A percentile compares a stretch with the other conserved stretches of the same genome.
Evolutionary conservation across 2,329 filamentous ascomycete genomes (phyloP).

Genomic region (Nemania abortiva): DNA sequence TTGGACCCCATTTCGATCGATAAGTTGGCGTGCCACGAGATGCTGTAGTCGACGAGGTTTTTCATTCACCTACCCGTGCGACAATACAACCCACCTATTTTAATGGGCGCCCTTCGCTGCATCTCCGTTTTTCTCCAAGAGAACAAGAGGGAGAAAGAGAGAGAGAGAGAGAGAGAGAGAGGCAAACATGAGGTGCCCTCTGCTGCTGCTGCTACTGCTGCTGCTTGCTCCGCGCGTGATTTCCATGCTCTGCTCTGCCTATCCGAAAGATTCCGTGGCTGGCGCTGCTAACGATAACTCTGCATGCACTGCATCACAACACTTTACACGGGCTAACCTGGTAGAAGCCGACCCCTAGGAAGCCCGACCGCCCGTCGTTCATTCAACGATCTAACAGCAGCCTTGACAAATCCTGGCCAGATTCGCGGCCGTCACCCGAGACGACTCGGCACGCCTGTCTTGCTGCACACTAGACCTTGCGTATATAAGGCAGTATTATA

Average conservation of each 20-base stretch:
- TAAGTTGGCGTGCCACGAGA: constrained; percentile 35
- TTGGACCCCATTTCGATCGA: constrained; percentile 34
- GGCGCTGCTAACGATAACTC: constrained; percentile 15
- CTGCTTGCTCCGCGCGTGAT: neutral
- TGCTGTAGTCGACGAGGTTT: constrained; percentile 33
- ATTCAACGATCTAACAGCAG: constrained; percentile 25
- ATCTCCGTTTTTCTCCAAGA: constrained; percentile 9
- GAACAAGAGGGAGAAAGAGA: neutral
- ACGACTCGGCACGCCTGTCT: constrained; percentile 40
- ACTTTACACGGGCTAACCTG: constrained; percentile 10
- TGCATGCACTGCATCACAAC: constrained; percentile 24
- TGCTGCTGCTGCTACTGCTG: neutral
- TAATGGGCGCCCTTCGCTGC: constrained; percentile 21
- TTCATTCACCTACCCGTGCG: constrained; percentile 37
- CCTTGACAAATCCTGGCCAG: constrained; percentile 35
- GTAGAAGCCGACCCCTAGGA: neutral
- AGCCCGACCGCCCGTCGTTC: constrained; percentile 18
- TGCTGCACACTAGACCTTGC: constrained; percentile 38
- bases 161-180: neutral
- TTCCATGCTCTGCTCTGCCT: constrained; percentile 11
- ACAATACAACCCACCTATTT: constrained; percentile 33
- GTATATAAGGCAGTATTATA: constrained; percentile 44
- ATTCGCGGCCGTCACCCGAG: constrained; percentile 42
- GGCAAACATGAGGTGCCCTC: constrained; percentile 7
- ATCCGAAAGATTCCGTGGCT: constrained; percentile 25